phyloP scores from a whole-genome alignment of 129 eudicot genomes.

The carrot (Daucus carota) region DNA sequence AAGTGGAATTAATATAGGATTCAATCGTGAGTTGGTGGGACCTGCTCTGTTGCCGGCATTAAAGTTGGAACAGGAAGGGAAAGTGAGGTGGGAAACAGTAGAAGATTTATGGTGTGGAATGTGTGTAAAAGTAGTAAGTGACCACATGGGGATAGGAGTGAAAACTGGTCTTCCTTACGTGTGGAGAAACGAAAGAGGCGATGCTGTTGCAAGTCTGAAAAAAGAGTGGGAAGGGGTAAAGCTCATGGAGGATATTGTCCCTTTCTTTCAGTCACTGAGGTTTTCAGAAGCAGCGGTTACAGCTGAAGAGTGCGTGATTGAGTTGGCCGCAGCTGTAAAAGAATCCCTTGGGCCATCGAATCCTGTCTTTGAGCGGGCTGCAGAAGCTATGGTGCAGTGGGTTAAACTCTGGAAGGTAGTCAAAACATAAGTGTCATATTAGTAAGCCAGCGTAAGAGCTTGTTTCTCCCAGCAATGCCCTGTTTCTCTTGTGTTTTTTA shows the following conservation, averaged over 20 bases:
- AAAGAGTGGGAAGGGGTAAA: conserved; percentile 95
- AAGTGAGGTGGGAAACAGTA: conserved; percentile 84
- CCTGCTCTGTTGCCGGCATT: conserved; percentile 78
- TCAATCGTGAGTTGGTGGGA: conserved; percentile 69
- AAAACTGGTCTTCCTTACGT: conserved; percentile 90
- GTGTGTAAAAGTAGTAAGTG: conserved; percentile 72
- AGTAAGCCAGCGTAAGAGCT: background rate
- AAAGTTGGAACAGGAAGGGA: conserved; percentile 70
- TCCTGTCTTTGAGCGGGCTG: conserved; percentile 46
- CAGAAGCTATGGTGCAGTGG: conserved; percentile 81
- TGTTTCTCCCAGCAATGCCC: background rate
- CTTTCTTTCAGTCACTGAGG: conserved; percentile 64
- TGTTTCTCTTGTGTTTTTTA: background rate
- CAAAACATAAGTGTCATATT: conserved; percentile 19
- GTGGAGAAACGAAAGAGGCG: conserved; percentile 85
- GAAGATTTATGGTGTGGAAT: conserved; percentile 88
- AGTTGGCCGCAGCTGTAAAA: conserved; percentile 68
- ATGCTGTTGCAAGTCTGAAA: conserved; percentile 75
- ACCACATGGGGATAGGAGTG: conserved; percentile 74
- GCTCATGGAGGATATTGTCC: conserved; percentile 85
- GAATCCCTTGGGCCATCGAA: conserved; percentile 40
- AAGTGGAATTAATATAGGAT: conserved; percentile 81
- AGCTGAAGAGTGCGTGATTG: conserved; percentile 69
- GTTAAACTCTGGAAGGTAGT: conserved; percentile 72
- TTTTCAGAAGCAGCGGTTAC: conserved; percentile 52